Base-by-base conservation (phyloP, 805 yeast genomes). In the Clavispora fructus region DNA sequence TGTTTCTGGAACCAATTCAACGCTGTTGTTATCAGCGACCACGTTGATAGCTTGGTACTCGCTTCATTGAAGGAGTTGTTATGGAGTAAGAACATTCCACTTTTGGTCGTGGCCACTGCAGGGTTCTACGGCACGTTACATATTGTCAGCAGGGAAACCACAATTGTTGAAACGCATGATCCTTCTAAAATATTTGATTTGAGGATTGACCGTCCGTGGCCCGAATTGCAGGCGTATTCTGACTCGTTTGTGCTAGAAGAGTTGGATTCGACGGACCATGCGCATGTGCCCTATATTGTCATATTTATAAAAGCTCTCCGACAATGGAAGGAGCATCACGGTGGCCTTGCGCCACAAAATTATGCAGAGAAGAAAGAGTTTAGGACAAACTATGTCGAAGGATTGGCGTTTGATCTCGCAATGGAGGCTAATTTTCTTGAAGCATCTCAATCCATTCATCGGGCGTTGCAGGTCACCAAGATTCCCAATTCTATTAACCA, bases 151-250 rank as follows among this genome's bases (percentile, higher is more conserved):
- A 61, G 58, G 26, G 88, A 83, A 54, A 79, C 80, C 8, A 77
- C 83, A n/a, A 77, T 87, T 2, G 65, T 88, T 13, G 91, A 91
- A 49, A 79, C 96, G 0, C 77, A 72, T 54, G 95, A 89, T 60
- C 80, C 83, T 0, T 81, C 68, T 60, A 68, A 77, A 8, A 57
- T 82, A 2, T 79, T 74, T 25, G 96, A 88, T 56, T 64, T 90
- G 47, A 67, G 95, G 43, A 63, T 90, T 2, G 83, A 80, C 48
- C 46, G 60, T 5, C 87, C 94, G 1, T 92, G 97, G 96, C 65
- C 71, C 1, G 89, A 86, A 53, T 63, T 90, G 7, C 61, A 63
- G 32, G 65, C 63, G 0, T 80, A 73, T 52, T 71, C 77, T 13
- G 77, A 79, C 41, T 61, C 77, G 0, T 67, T 82, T 40, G 79